Evolutionary conservation across 495 filamentous ascomycete species (phyloP).

Genomic region (Chlorociboria aeruginascens): DNA sequence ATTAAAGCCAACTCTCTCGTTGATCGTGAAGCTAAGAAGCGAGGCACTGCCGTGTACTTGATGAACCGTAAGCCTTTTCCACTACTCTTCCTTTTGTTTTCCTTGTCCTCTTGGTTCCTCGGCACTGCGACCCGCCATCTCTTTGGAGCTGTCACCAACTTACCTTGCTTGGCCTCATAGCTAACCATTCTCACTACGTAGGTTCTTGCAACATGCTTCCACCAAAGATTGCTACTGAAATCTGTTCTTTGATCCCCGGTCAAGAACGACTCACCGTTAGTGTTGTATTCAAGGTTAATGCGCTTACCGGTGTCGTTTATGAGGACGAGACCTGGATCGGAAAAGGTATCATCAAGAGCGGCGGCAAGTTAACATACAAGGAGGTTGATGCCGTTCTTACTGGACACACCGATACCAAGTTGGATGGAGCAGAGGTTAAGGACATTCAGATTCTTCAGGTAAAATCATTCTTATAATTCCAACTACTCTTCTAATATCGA

Average conservation of each 20-base stretch:
- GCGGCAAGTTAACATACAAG: slow-evolving; percentile 68
- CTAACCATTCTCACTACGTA: not conserved
- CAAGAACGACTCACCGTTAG: slow-evolving; percentile 86
- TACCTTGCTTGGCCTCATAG: too few species aligned
- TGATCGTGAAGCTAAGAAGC: slow-evolving; percentile 95
- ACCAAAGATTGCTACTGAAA: slow-evolving; percentile 65
- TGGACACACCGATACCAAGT: slow-evolving; percentile 42
- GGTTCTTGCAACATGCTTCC: slow-evolving; percentile 86
- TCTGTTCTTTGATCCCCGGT: slow-evolving; percentile 76
- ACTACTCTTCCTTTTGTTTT: not conserved
- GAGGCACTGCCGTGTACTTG: slow-evolving; percentile 88
- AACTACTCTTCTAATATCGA: slow-evolving; percentile 19
- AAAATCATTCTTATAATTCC: not conserved
- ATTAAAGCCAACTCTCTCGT: slow-evolving; percentile 93
- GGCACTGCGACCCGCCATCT: too few species aligned
- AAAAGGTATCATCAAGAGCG: slow-evolving; percentile 85
- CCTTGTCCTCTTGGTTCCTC: not conserved
- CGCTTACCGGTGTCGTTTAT: slow-evolving; percentile 60
- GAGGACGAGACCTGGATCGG: slow-evolving; percentile 87
- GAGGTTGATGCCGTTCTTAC: slow-evolving; percentile 72
- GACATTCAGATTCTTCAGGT: slow-evolving; percentile 62
- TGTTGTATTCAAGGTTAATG: slow-evolving; percentile 80
- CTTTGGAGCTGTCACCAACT: not conserved
- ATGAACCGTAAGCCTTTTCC: too few species aligned
- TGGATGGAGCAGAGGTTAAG: slow-evolving; percentile 48